Conservation (phyloP, 768 basidiomycete species). For the Serendipita vermifera region DNA sequence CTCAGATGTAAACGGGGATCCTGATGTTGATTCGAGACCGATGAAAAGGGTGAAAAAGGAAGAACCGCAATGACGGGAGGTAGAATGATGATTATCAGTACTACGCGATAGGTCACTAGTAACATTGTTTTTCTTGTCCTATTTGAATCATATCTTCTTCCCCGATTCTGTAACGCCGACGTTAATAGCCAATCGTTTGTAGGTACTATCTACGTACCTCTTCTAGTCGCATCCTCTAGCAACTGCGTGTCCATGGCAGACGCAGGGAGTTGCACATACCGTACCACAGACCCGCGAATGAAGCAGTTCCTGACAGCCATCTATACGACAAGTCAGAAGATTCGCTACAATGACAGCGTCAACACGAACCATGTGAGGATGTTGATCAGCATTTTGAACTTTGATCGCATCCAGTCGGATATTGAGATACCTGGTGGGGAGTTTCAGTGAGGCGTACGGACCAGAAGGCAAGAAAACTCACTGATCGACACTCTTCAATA, state of each 20-base stretch:
- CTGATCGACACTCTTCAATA: conserved; percentile 97
- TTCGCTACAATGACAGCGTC: neutral
- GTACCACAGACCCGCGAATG: conserved; percentile 94
- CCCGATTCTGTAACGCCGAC: neutral
- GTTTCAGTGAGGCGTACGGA: neutral
- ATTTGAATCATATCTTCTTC: neutral
- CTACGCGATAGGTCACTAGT: too few relatives aligned
- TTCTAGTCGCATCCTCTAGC: conserved; percentile 88
- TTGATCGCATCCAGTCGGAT: conserved; percentile 91
- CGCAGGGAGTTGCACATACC: conserved; percentile 89
- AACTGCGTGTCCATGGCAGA: conserved; percentile 91
- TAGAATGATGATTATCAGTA: neutral
- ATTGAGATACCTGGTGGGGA: conserved; percentile 62
- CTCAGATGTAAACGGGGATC: too few relatives aligned
- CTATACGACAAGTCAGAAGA: conserved; percentile 29
- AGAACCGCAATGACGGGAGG: neutral
- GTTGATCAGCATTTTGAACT: conserved; percentile 80
- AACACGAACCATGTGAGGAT: conserved; percentile 85
- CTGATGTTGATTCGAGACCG: too few relatives aligned
- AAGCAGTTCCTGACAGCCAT: conserved; percentile 99
- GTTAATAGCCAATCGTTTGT: neutral
- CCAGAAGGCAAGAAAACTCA: conserved; percentile 28
- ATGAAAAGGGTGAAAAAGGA: neutral
- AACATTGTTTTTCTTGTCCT: too few relatives aligned
- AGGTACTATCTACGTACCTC: conserved; percentile 52